A percentile compares a stretch with the other conserved stretches of the same genome.
Evolutionary conservation across 768 basidiomycete genomes (phyloP).

Genomic region (Boletus rufocinnamomeus): DNA sequence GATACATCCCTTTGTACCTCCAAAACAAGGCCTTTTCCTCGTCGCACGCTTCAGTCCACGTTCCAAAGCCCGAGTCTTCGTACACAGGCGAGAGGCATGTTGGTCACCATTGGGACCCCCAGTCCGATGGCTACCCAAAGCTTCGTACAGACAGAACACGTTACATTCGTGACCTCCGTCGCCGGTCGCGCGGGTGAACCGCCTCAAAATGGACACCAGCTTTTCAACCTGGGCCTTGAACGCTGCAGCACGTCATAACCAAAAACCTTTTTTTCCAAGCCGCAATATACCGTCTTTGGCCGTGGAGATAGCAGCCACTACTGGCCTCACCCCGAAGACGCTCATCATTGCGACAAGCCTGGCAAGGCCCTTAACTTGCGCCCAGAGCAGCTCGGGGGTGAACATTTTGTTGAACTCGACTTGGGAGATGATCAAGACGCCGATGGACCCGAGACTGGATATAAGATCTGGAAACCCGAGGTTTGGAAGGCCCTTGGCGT

Average conservation of each 20-base stretch:
- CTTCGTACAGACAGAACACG: no score
- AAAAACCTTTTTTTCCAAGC: slow-evolving; percentile 45
- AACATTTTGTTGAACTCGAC: slow-evolving; percentile 55
- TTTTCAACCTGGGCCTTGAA: slow-evolving; percentile 87
- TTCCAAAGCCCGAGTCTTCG: slow-evolving; percentile 89
- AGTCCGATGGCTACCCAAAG: slow-evolving; percentile 79
- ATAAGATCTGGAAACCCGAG: no score
- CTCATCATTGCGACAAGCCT: slow-evolving; percentile 96
- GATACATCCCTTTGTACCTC: slow-evolving; percentile 55
- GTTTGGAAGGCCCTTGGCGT: no score
- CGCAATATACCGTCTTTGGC: no score
- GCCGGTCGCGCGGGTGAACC: slow-evolving; percentile 87
- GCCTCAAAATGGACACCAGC: slow-evolving; percentile 91
- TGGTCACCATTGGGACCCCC: slow-evolving; percentile 70
- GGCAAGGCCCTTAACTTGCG: slow-evolving; percentile 85
- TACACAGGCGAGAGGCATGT: slow-evolving; percentile 82
- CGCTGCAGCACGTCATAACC: slow-evolving; percentile 51
- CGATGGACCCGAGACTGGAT: no score
- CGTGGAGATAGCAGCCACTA: slow-evolving; percentile 94
- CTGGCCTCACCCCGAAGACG: slow-evolving; percentile 96
- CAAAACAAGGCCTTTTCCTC: slow-evolving; percentile 34
- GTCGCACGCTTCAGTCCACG: slow-evolving; percentile 36
- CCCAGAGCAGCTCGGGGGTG: slow-evolving; percentile 76
- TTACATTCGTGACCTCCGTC: no score
- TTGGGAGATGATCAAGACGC: no score